A percentile compares a stretch with the other conserved stretches of the same genome.
Conservation (phyloP, 176 grass and related monocot species). For the Pontederia crassipes region DNA sequence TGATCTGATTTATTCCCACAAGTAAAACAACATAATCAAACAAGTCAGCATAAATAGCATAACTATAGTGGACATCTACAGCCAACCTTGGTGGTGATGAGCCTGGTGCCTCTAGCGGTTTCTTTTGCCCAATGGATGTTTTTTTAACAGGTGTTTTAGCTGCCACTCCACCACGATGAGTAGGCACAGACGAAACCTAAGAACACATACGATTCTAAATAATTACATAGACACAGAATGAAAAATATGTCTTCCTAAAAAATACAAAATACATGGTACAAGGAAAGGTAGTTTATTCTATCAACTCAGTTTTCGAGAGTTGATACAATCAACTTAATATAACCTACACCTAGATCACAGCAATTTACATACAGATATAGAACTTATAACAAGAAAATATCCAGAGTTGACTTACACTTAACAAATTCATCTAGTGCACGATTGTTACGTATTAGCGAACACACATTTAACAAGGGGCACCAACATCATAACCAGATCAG, state of each 20-base stretch:
- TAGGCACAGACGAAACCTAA: constrained; percentile 51
- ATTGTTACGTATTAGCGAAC: too few relatives aligned
- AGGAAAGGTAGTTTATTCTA: too few relatives aligned
- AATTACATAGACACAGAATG: constrained; percentile 4
- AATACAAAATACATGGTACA: background rate
- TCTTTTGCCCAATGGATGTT: constrained; percentile 85
- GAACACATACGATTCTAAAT: background rate
- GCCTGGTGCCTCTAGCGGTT: constrained; percentile 51
- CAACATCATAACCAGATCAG: too few relatives aligned
- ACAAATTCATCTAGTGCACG: too few relatives aligned
- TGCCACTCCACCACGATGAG: constrained; percentile 16
- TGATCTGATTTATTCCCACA: constrained; percentile 5
- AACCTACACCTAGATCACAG: too few relatives aligned
- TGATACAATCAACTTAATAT: too few relatives aligned
- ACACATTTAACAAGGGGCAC: too few relatives aligned
- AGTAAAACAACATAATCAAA: constrained; percentile 4
- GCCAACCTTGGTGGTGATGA: constrained; percentile 61
- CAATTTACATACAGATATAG: too few relatives aligned
- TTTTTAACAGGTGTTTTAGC: constrained; percentile 72
- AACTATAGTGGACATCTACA: constrained; percentile 16
- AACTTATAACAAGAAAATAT: too few relatives aligned
- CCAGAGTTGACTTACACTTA: too few relatives aligned
- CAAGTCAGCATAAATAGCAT: constrained; percentile 7
- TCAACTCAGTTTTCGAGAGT: too few relatives aligned
- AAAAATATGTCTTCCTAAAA: background rate